Percentiles rank a stretch among this genome's conserved stretches.
These are phyloP conservation scores for Trypanosoma lewisi DNA, from an alignment of 208 protist genomes.

Conservation along the genomic window DNA sequence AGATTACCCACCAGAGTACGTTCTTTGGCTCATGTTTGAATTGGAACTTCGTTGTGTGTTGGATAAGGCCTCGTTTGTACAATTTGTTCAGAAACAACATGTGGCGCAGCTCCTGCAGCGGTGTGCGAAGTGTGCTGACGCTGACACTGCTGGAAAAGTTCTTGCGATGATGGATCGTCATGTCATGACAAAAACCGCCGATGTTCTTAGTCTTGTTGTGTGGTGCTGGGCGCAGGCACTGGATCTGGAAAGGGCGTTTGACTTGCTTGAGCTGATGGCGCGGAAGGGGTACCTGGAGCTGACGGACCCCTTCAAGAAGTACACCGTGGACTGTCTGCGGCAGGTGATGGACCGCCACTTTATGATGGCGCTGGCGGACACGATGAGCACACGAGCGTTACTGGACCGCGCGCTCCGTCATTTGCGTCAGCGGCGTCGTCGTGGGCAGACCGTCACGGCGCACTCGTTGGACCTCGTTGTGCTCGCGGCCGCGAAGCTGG, in stretches of 20 bases:
- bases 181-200: slow-evolving; percentile 62
- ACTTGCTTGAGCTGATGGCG: slow-evolving; percentile 77
- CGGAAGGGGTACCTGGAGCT: slow-evolving; percentile 75
- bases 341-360: slow-evolving; percentile 83
- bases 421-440: slow-evolving; percentile 35
- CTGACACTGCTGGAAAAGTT: slow-evolving; percentile 55
- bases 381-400: slow-evolving; percentile 34
- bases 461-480: slow-evolving; percentile 79
- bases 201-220: slow-evolving; percentile 71
- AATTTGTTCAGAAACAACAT: slow-evolving; percentile 75
- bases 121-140: slow-evolving; percentile 77
- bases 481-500: slow-evolving; percentile 50
- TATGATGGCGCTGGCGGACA: slow-evolving; percentile 61
- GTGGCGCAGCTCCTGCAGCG: slow-evolving; percentile 69
- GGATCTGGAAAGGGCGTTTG: slow-evolving; percentile 72
- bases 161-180: slow-evolving; percentile 87
- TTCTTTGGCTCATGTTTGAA: slow-evolving; percentile 82
- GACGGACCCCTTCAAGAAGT: slow-evolving; percentile 60
- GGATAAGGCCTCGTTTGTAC: slow-evolving; percentile 69
- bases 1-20: slow-evolving; percentile 74
- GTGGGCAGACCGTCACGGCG: slow-evolving; percentile 51
- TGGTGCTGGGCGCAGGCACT: slow-evolving; percentile 72
- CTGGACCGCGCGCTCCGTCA: slow-evolving; percentile 56
- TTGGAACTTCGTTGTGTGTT: slow-evolving; percentile 79
- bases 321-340: slow-evolving; percentile 61